These are phyloP conservation scores for Sclerotinia minor DNA, from an alignment of 2,329 filamentous ascomycete genomes.

Conservation along the genomic window DNA sequence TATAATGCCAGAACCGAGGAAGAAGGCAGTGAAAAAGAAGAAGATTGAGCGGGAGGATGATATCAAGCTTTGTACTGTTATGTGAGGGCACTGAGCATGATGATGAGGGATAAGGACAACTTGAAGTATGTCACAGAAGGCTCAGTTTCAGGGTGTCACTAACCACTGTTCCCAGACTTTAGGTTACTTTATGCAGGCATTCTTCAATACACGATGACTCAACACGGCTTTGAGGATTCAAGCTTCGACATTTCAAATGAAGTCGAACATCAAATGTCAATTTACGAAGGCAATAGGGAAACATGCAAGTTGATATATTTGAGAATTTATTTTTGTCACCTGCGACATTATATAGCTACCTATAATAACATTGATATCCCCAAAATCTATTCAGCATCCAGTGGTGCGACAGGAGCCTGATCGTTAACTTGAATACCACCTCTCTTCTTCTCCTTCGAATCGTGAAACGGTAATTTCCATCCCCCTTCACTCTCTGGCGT, in stretches of 20 bases:
- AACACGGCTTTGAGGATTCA: too few relatives aligned
- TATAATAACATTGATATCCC: slow-evolving; percentile 4
- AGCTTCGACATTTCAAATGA: neutral
- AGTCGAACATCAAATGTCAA: neutral
- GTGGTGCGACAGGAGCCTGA: slow-evolving; percentile 68
- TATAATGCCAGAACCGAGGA: slow-evolving; percentile 7
- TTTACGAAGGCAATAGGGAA: neutral
- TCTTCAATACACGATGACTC: neutral
- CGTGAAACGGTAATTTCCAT: slow-evolving; percentile 80
- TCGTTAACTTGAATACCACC: slow-evolving; percentile 88
- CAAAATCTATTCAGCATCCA: slow-evolving; percentile 68
- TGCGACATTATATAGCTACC: slow-evolving; percentile 9
- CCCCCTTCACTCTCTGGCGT: slow-evolving; percentile 81
- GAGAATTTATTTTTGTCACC: neutral
- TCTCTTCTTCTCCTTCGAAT: slow-evolving; percentile 80
- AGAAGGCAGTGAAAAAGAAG: neutral
- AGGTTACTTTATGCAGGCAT: neutral
- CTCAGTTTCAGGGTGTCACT: neutral
- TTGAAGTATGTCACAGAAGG: neutral
- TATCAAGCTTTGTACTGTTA: slow-evolving; percentile 10
- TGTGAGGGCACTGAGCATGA: neutral
- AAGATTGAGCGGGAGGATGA: neutral
- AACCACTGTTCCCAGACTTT: neutral
- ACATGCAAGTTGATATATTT: neutral
- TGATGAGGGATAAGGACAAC: neutral